Evolutionary conservation across 1,139 yeast species (phyloP), one percentile per base, ranked within the genome.

Genomic region (Yamadazyma diddensiae): DNA sequence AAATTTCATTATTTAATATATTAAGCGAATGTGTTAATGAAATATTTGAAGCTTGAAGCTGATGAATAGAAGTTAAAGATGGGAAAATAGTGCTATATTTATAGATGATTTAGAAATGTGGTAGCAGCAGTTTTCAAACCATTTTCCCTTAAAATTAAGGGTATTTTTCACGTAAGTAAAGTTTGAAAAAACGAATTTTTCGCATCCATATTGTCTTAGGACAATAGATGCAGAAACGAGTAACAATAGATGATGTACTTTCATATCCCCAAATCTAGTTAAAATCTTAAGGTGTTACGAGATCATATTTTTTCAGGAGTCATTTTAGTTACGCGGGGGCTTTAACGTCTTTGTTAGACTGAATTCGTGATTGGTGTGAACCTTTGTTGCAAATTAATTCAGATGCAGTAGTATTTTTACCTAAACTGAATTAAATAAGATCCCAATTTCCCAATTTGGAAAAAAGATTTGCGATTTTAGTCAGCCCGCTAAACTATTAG

Each of bases 1-100:
- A 24, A 36, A 41, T 37, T 32, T 43, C 50, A 44, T 46, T 31
- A 5, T 17, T 2, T 27, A 6, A n/a, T n/a, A n/a, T n/a, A 16
- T 12, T 11, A 21, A 33, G 34, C 36, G 39, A 36, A 24, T 32
- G 36, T 15, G 30, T 6, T 19, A 15, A 29, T 24, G 27, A 19
- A 19, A 5, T 8, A 6, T 17, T 18, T 26, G 15, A 17, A 26
- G 27, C 20, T 16, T 15, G 19, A 12, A 15, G 27, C 27, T 15
- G 20, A 15, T 15, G 27, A 15, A 5, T 9, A 24, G 5, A 12
- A 24, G 6, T 5, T 5, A 12, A 22, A 22, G 6, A 22, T 10
- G 6, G 21, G 31, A 16, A 22, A 13, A 11, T 16, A 15, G 10
- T 6, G 14, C 26, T 6, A 12, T 28, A 28, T 28, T 28, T 28